A percentile compares a stretch with the other conserved stretches of the same genome.
These are phyloP conservation scores for Atalantia buxifolia DNA, from an alignment of 345 rosid species.

Conservation along the genomic window DNA sequence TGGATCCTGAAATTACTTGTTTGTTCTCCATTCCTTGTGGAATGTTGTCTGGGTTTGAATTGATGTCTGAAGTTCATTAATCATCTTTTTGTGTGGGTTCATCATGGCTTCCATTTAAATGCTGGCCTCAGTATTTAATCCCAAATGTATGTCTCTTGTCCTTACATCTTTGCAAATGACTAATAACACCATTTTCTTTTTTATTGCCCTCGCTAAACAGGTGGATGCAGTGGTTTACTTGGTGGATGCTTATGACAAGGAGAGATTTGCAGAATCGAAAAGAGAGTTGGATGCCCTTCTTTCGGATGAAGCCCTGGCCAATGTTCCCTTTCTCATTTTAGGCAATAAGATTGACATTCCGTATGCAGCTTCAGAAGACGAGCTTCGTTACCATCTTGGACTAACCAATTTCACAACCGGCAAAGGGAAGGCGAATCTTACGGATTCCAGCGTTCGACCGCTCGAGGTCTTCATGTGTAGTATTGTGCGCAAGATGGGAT, in stretches of 20 bases:
- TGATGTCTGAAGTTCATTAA: not conserved
- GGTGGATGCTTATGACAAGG: constrained; percentile 64
- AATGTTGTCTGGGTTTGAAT: not conserved
- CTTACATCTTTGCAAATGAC: not conserved
- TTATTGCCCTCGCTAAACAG: constrained; percentile 8
- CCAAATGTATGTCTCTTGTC: not conserved
- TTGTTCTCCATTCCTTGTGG: not conserved
- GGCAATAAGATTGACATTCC: constrained; percentile 65
- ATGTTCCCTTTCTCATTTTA: constrained; percentile 51
- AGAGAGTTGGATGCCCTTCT: constrained; percentile 56
- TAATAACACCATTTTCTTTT: not conserved
- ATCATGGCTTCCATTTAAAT: not conserved
- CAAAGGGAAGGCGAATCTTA: constrained; percentile 47
- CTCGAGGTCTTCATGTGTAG: constrained; percentile 67
- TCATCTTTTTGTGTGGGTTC: not conserved
- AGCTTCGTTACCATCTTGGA: constrained; percentile 50
- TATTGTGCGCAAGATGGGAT: constrained; percentile 61
- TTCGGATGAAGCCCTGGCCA: constrained; percentile 48
- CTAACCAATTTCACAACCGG: constrained; percentile 54
- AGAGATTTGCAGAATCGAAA: constrained; percentile 55
- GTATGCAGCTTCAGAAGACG: constrained; percentile 52
- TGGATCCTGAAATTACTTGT: not conserved
- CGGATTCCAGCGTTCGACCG: constrained; percentile 41
- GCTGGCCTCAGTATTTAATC: too few species aligned
- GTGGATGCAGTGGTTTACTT: constrained; percentile 63